These are phyloP conservation scores for Phytophthora rubi DNA, from an alignment of 352 stramenopile genomes.

Conservation along the genomic window DNA sequence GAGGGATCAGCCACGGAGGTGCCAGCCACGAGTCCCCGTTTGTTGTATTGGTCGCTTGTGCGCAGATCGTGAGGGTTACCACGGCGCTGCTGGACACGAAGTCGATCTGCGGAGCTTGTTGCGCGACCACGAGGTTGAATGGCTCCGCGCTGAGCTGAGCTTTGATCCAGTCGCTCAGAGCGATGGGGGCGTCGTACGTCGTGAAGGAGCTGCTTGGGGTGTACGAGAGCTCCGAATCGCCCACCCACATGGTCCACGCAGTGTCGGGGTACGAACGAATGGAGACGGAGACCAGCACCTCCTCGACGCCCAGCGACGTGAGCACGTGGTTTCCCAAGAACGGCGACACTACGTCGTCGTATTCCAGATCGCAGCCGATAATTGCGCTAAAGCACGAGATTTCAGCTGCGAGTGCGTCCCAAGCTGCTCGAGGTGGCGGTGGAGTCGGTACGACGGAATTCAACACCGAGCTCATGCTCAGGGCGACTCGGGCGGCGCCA, in stretches of 20 bases:
- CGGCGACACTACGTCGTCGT: slow-evolving; percentile 4
- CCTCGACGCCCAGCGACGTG: not conserved
- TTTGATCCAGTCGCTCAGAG: slow-evolving; percentile 7
- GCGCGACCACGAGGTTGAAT: not conserved
- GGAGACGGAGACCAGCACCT: not conserved
- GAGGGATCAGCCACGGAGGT: slow-evolving; percentile 14
- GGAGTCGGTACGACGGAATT: not conserved
- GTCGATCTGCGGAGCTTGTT: not conserved
- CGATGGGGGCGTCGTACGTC: not conserved
- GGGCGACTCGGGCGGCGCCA: not conserved
- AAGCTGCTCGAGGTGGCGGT: not conserved
- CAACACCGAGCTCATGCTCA: not conserved
- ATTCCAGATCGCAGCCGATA: slow-evolving; percentile 12
- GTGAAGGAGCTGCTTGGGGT: not conserved
- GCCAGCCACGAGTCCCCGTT: not conserved
- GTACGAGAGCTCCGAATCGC: not conserved
- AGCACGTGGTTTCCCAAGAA: not conserved
- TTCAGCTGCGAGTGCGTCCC: not conserved
- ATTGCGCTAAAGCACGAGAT: slow-evolving; percentile 7
- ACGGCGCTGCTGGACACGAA: not conserved
- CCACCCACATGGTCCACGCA: slow-evolving; percentile 6
- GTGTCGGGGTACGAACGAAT: not conserved
- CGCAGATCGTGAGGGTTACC: not conserved
- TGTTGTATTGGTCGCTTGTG: not conserved
- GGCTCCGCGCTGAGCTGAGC: not conserved